These are phyloP conservation scores for Termitomyces sp. DNA, from an alignment of 768 basidiomycete genomes.

Conservation along the genomic window DNA sequence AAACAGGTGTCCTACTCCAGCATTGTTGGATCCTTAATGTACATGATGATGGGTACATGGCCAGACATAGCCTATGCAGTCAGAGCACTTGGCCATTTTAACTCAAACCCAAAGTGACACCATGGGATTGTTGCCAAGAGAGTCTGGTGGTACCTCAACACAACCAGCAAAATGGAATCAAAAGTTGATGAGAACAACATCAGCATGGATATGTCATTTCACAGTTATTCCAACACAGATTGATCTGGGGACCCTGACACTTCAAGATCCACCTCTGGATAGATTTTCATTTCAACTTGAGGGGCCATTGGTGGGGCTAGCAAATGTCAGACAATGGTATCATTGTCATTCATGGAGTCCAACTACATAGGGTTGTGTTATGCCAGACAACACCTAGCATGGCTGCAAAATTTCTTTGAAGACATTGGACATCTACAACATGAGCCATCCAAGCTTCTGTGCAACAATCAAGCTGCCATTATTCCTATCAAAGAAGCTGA, in stretches of 20 bases:
- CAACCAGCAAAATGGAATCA: no score
- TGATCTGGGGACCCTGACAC: not conserved
- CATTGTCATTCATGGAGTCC: not conserved
- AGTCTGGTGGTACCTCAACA: no score
- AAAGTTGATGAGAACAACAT: no score
- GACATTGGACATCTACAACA: not conserved
- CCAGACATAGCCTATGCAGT: not conserved
- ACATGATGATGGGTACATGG: no score
- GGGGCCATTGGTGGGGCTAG: not conserved
- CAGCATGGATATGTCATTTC: no score
- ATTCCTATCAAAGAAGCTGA: not conserved
- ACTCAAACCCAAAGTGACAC: no score
- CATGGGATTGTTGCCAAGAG: no score
- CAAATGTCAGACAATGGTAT: not conserved
- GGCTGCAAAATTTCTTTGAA: not conserved
- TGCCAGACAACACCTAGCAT: not conserved
- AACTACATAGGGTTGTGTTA: not conserved
- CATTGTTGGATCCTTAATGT: not conserved
- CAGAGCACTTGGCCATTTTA: not conserved
- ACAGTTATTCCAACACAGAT: not conserved
- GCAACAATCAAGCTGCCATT: not conserved
- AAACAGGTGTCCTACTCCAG: not conserved
- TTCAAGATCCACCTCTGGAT: not conserved
- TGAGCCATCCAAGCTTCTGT: not conserved
- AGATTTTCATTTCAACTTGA: not conserved